Conservation (phyloP, 2,329 filamentous ascomycete genomes). For the Albophoma yamanashiensis region DNA sequence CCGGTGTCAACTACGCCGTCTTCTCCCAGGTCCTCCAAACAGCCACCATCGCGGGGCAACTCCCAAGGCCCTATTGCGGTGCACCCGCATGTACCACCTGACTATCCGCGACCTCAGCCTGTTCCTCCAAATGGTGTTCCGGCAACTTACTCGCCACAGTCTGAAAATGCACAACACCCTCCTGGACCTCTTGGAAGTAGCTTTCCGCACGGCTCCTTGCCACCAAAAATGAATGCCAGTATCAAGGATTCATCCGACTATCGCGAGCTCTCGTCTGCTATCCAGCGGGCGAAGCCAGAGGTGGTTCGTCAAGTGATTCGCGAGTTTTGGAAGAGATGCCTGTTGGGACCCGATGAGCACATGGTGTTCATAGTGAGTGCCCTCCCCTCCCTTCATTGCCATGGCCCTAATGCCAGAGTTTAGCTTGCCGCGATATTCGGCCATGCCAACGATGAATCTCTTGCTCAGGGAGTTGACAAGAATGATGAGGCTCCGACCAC, state of each 20-base stretch:
- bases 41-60: not conserved
- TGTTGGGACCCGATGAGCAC: constrained; percentile 41
- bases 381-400: not conserved
- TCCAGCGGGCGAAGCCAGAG: constrained; percentile 29
- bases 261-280: constrained; percentile 11
- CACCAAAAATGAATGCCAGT: not conserved
- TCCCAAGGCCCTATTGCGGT: not conserved
- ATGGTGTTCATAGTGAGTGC: constrained; percentile 38
- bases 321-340: constrained; percentile 38
- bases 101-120: not conserved
- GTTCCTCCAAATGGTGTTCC: not conserved
- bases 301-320: constrained; percentile 37
- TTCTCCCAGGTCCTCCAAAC: not conserved
- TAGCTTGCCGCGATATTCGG: constrained; percentile 40
- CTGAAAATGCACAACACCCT: not conserved
- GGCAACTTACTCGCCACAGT: not conserved
- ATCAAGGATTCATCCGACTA: constrained; percentile 8
- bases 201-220: not conserved
- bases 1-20: not conserved
- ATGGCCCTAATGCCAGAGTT: constrained; percentile 11
- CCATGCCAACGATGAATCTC: constrained; percentile 25
- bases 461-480: constrained; percentile 28
- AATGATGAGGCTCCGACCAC: constrained; percentile 34
- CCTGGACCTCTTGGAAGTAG: no score
- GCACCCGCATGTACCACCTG: not conserved